A percentile compares a stretch with the other conserved stretches of the same genome.
Conservation (phyloP, 2,329 filamentous ascomycete species). For the Trichoderma harzianum region DNA sequence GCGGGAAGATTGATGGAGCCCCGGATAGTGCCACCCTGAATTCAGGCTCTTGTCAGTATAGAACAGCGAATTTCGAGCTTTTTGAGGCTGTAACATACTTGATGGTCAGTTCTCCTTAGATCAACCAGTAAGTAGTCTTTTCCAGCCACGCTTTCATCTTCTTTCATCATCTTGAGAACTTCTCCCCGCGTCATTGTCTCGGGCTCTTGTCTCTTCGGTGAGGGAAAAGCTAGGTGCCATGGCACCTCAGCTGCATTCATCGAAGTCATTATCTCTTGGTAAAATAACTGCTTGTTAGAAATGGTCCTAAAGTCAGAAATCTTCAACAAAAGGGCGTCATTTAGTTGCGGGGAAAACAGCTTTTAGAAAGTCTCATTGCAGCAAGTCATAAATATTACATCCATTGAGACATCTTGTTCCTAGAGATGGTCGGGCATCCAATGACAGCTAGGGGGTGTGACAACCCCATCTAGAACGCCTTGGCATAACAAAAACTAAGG, state of each 20-base stretch:
- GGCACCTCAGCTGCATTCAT: background rate
- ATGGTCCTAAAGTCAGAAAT: background rate
- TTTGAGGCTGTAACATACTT: background rate
- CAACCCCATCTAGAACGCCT: background rate
- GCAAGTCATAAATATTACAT: background rate
- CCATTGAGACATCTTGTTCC: background rate
- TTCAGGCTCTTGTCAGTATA: background rate
- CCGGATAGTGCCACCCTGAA: constrained; percentile 53
- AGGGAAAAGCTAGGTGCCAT: background rate
- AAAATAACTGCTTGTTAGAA: background rate
- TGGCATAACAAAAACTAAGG: background rate
- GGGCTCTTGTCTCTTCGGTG: background rate
- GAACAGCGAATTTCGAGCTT: background rate
- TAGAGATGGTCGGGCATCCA: background rate
- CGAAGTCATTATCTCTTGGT: background rate
- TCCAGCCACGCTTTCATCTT: background rate
- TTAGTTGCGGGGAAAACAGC: background rate
- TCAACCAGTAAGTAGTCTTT: background rate
- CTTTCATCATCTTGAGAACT: background rate
- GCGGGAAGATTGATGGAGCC: constrained; percentile 52
- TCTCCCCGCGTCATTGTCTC: background rate
- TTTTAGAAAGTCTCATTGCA: background rate
- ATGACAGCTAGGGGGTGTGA: background rate
- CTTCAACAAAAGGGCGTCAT: background rate
- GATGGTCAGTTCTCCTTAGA: background rate